phyloP scores from a whole-genome alignment of 805 yeast genomes.

The Myxozyma monticola region DNA sequence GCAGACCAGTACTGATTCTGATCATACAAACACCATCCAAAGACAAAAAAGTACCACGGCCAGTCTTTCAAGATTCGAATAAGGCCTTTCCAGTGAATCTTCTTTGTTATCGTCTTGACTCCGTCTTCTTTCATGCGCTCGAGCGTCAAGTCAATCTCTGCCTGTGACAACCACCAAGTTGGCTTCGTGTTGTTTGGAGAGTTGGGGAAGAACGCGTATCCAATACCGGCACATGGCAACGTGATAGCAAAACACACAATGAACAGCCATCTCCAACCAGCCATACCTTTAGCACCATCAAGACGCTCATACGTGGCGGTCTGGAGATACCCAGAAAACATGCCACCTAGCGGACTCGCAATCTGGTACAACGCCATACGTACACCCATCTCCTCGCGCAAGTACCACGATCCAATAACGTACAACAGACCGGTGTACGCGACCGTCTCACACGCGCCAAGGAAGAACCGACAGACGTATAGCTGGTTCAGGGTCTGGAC shows the following conservation, averaged over 20 bases:
- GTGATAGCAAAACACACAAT: constrained; percentile 54
- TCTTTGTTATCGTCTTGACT: constrained; percentile 31
- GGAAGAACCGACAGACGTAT: constrained; percentile 62
- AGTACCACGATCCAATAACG: constrained; percentile 56
- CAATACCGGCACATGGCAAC: constrained; percentile 42
- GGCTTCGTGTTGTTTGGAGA: constrained; percentile 47
- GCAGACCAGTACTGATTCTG: constrained; percentile 15
- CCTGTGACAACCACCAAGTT: constrained; percentile 40
- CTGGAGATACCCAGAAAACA: constrained; percentile 53
- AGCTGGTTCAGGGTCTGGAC: constrained; percentile 43
- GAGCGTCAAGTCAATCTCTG: constrained; percentile 40
- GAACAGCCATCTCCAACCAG: constrained; percentile 69
- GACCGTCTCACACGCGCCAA: constrained; percentile 70
- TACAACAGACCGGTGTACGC: constrained; percentile 52
- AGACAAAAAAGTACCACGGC: constrained; percentile 40
- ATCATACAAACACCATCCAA: constrained; percentile 23
- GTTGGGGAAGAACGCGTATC: constrained; percentile 51
- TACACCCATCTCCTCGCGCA: constrained; percentile 53
- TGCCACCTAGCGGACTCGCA: constrained; percentile 45
- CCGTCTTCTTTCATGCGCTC: constrained; percentile 38
- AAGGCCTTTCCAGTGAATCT: constrained; percentile 36
- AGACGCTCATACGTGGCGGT: constrained; percentile 51
- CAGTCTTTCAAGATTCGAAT: constrained; percentile 40
- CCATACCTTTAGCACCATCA: constrained; percentile 46
- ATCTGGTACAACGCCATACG: constrained; percentile 46